phyloP scores from a whole-genome alignment of 2,329 filamentous ascomycete genomes.

The Talaromyces sp. region DNA sequence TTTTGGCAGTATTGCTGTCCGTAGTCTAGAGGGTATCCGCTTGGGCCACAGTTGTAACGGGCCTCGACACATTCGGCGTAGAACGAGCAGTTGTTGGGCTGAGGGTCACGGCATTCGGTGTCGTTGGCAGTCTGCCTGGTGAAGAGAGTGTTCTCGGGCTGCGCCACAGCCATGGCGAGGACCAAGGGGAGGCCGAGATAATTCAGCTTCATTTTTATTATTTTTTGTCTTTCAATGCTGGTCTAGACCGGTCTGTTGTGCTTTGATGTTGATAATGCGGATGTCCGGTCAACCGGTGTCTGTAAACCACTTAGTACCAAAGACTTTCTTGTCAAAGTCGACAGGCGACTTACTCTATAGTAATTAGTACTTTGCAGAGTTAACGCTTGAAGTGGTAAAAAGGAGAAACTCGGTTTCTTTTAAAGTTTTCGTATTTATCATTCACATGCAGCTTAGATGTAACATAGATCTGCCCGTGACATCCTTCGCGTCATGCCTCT shows the following conservation, averaged over 20 bases:
- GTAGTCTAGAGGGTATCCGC: conserved; percentile 26
- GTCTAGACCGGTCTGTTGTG: too few species aligned
- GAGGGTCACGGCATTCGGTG: conserved; percentile 14
- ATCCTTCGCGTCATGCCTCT: neutral
- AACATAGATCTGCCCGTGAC: neutral
- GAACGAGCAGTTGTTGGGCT: conserved; percentile 21
- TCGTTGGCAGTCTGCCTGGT: conserved; percentile 1
- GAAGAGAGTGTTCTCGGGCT: neutral
- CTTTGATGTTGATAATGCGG: too few species aligned
- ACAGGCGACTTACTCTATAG: too few species aligned
- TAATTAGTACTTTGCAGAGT: too few species aligned
- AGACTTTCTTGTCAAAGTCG: too few species aligned
- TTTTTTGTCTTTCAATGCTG: neutral
- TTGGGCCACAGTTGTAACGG: conserved; percentile 16
- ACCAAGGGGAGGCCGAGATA: neutral
- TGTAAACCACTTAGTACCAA: too few species aligned
- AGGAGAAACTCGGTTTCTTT: neutral
- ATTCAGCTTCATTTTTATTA: neutral
- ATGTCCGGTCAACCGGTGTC: too few species aligned
- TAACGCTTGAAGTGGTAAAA: neutral
- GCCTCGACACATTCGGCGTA: conserved; percentile 20
- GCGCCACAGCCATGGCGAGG: neutral
- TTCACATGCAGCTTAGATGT: neutral
- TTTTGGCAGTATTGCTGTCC: conserved; percentile 22
- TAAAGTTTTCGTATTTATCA: neutral